These are phyloP conservation scores for Ramichloridium luteum DNA, from an alignment of 2,329 filamentous ascomycete species.

Conservation along the genomic window DNA sequence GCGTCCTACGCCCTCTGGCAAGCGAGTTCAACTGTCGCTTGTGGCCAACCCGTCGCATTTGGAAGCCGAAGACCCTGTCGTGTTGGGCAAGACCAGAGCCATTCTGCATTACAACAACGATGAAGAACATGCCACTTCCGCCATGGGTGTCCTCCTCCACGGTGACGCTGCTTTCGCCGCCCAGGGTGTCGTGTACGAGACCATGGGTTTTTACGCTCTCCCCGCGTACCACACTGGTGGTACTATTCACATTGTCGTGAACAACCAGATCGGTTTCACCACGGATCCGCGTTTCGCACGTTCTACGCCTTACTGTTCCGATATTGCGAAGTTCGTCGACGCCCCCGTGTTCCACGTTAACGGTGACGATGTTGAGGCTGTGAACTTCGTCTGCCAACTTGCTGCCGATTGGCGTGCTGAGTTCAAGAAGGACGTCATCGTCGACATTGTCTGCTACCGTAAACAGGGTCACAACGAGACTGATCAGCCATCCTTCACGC, in stretches of 20 bases:
- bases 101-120: constrained; percentile 99
- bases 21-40: constrained; percentile 96
- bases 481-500: constrained; percentile 98
- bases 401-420: constrained; percentile 96
- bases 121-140: constrained; percentile 73
- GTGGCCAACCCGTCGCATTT: constrained; percentile 98
- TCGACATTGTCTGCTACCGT: constrained; percentile 97
- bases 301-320: constrained; percentile 96
- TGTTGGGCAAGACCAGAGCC: constrained; percentile 90
- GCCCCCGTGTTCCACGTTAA: constrained; percentile 99
- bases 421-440: constrained; percentile 96
- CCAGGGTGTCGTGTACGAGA: constrained; percentile 97
- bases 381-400: constrained; percentile 96
- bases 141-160: constrained; percentile 92
- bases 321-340: constrained; percentile 97
- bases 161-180: constrained; percentile 95
- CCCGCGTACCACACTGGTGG: constrained; percentile 95
- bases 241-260: constrained; percentile 92
- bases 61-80: constrained; percentile 95
- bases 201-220: constrained; percentile 90
- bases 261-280: constrained; percentile 99
- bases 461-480: constrained; percentile 99
- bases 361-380: constrained; percentile 92
- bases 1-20: constrained; percentile 91
- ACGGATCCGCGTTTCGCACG: constrained; percentile 95